Base-by-base conservation (phyloP, 306 rosid species). In the Citrullus mucosospermus region DNA sequence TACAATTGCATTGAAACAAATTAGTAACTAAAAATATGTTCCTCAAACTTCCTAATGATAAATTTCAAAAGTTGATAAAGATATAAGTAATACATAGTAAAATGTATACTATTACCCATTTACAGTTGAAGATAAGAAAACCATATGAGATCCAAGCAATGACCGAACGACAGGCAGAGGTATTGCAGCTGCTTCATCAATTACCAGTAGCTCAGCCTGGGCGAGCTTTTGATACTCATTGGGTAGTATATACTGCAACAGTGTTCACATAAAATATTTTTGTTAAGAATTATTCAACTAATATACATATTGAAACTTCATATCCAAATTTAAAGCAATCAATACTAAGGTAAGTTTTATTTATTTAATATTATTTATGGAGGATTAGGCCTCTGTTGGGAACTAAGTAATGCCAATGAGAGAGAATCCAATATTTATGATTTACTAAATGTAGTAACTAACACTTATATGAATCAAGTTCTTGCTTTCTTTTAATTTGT, bases 121-220 rank as follows among this genome's bases (percentile, higher is more conserved):
- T 61, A 94, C 95, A 63, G 97, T 94, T 41, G 97, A 92, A 73
- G 98, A 92, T 75, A 94, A 82, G 86, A 94, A 94, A 83, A 92
- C 94, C 88, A 92, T 85, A 82, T 90, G 92, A 61, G 93, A 94
- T 32, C 98, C 98, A 54, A 94, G 94, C 54, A 94, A 85, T 53
- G 98, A 88, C 87, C 88, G 89, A 82, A 94, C 93, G 38, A 85
- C 85, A 2, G 98, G 96, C 80, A 94, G 85, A 67, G 98, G 97
- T 85, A 94, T 92, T 61, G 98, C 98, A 75, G 98, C 97, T 80
- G 98, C 98, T 85, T 94, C 98, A 86, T 94, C 98, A 84, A 94
- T 74, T 81, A 94, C 92, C 88, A 94, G 84, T 53, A 94, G 83
- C 73, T 94, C 97, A 85, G 89, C 98, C 88, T 90, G 97, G 12